These are phyloP conservation scores for Calonectria pseudoreteaudii DNA, from an alignment of 2,329 filamentous ascomycete species.

Conservation along the genomic window DNA sequence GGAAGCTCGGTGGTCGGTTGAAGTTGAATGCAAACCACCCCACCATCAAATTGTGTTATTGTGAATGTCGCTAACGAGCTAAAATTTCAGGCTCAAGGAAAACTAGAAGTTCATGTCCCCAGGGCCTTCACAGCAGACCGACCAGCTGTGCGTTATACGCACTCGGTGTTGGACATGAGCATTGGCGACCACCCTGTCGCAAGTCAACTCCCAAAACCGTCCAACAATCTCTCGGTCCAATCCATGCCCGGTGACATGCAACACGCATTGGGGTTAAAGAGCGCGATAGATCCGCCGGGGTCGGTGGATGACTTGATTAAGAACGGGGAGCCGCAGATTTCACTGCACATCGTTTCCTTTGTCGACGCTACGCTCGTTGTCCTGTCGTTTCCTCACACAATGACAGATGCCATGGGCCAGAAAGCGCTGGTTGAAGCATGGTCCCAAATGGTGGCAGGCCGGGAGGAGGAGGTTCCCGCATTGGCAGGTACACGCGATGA, in stretches of 20 bases:
- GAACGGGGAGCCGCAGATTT: neutral
- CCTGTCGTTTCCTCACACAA: neutral
- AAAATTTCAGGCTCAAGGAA: neutral
- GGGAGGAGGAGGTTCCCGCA: neutral
- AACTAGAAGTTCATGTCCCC: neutral
- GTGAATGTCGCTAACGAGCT: neutral
- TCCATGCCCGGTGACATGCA: neutral
- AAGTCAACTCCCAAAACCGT: neutral
- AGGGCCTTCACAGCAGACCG: neutral
- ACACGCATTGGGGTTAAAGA: neutral
- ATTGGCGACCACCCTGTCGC: neutral
- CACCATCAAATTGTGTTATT: neutral
- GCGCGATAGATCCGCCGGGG: neutral
- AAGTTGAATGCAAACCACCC: neutral
- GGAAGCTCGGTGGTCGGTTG: neutral
- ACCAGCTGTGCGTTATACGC: neutral
- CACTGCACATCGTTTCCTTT: neutral
- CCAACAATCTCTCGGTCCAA: neutral
- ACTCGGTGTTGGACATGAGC: neutral
- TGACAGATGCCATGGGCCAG: neutral
- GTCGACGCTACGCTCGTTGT: neutral
- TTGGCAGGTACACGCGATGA: neutral
- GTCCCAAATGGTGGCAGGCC: neutral
- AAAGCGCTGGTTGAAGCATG: neutral
- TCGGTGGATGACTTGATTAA: neutral